Conservation (phyloP, 371 early-diverging fungal species). For the Entomophthora muscae region DNA sequence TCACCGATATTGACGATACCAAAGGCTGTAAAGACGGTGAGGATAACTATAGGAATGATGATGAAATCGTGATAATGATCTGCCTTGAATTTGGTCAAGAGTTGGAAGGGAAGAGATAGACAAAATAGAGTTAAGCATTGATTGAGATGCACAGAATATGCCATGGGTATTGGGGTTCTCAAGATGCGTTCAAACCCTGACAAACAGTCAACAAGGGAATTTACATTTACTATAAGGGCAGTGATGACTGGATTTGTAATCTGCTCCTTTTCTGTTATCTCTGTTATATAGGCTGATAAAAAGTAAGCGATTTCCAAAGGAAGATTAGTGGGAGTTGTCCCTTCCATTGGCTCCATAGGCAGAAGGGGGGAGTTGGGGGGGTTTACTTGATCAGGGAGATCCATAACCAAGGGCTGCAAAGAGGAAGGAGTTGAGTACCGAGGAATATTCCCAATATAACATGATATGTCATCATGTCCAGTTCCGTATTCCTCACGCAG, state of each 20-base stretch:
- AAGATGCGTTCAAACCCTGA: slow-evolving; percentile 55
- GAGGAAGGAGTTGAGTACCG: slow-evolving; percentile 8
- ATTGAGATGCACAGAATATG: slow-evolving; percentile 59
- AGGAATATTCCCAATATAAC: not conserved
- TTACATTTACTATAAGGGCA: slow-evolving; percentile 17
- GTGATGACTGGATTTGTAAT: slow-evolving; percentile 17
- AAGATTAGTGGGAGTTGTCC: slow-evolving; percentile 18
- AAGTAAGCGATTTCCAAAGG: slow-evolving; percentile 25
- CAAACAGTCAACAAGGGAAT: slow-evolving; percentile 21
- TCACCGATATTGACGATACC: slow-evolving; percentile 52
- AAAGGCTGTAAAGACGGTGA: slow-evolving; percentile 45
- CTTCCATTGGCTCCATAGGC: not conserved
- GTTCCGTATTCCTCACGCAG: slow-evolving; percentile 36
- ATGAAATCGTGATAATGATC: slow-evolving; percentile 20
- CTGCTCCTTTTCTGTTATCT: slow-evolving; percentile 11
- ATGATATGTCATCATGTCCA: slow-evolving; percentile 11
- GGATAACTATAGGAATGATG: slow-evolving; percentile 34
- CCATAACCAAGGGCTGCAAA: slow-evolving; percentile 1
- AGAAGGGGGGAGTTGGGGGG: slow-evolving; percentile 10
- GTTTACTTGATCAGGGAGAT: slow-evolving; percentile 13
- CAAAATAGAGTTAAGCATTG: slow-evolving; percentile 50
- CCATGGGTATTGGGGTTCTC: slow-evolving; percentile 61
- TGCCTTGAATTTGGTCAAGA: slow-evolving; percentile 27
- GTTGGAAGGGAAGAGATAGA: slow-evolving; percentile 45
- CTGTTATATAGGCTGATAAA: slow-evolving; percentile 19